A percentile compares a stretch with the other conserved stretches of the same genome.
phyloP scores from a whole-genome alignment of 2,329 filamentous ascomycete genomes.

The Colletotrichum acutatum region DNA sequence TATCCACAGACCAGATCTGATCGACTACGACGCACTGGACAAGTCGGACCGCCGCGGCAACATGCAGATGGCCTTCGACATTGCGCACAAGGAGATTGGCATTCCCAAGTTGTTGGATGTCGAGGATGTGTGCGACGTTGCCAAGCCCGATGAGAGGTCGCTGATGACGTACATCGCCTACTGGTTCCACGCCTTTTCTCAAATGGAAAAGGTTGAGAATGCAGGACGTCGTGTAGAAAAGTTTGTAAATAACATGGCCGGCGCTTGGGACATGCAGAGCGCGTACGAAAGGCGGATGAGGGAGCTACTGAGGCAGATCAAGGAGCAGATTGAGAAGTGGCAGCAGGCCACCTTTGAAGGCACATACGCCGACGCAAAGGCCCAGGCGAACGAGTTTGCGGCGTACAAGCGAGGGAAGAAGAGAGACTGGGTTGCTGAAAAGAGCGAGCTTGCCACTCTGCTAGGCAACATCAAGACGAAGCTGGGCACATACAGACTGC shows the following conservation, averaged over 20 bases:
- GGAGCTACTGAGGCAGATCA: constrained; percentile 80
- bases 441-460: constrained; percentile 92
- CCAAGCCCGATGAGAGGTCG: constrained; percentile 94
- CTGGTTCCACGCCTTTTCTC: constrained; percentile 99
- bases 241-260: constrained; percentile 98
- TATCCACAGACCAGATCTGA: constrained; percentile 96
- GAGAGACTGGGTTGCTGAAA: constrained; percentile 96
- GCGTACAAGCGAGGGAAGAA: constrained; percentile 93
- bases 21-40: constrained; percentile 95
- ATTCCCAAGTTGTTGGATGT: constrained; percentile 96
- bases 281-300: constrained; percentile 93
- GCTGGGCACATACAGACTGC: constrained; percentile 90
- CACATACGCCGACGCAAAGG: constrained; percentile 92
- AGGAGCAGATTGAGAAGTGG: constrained; percentile 80
- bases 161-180: constrained; percentile 99
- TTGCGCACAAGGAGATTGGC: constrained; percentile 94
- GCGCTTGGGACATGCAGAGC: constrained; percentile 99
- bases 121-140: constrained; percentile 96
- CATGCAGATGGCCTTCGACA: constrained; percentile 98
- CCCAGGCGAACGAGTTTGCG: constrained; percentile 83
- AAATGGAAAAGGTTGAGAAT: constrained; percentile 99
- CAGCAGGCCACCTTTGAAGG: constrained; percentile 85
- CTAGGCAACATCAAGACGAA: constrained; percentile 99
- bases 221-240: constrained; percentile 96
- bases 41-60: constrained; percentile 95